phyloP scores from a whole-genome alignment of 345 rosid genomes.

The Carallia pectinifolia region DNA sequence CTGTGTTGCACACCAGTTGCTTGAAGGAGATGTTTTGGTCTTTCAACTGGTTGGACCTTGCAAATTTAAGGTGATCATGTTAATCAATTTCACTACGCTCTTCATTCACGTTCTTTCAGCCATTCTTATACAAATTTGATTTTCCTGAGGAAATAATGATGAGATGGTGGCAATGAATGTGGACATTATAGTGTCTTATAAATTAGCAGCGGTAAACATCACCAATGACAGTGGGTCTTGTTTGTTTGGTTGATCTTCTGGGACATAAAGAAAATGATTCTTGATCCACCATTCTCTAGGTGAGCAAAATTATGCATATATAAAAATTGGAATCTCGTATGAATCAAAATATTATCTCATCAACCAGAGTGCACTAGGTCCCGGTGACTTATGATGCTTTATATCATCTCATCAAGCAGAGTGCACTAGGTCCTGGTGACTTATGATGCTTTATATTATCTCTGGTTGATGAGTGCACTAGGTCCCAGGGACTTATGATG shows the following conservation, averaged over 20 bases:
- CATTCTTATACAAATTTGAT: neutral
- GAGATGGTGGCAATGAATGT: neutral
- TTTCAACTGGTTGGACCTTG: conserved; percentile 63
- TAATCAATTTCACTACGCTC: conserved; percentile 6
- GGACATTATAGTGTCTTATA: neutral
- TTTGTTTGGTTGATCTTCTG: neutral
- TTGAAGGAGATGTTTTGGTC: conserved; percentile 76
- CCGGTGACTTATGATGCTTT: too few species aligned
- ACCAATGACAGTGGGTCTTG: neutral
- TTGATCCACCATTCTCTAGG: neutral
- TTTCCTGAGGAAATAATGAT: neutral
- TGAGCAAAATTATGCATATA: neutral
- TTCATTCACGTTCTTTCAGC: neutral
- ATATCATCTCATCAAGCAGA: neutral
- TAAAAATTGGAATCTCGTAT: neutral
- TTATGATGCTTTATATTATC: neutral
- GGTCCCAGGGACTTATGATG: neutral
- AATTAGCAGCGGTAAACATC: neutral
- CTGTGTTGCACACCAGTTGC: conserved; percentile 59
- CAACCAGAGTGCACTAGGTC: neutral
- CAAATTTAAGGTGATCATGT: conserved; percentile 59
- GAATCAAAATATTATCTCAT: neutral
- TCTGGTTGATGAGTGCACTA: neutral
- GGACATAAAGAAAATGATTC: neutral
- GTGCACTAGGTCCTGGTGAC: neutral